Conservation (phyloP, 176 grass and related monocot species). For the Thinopyrum elongatum region DNA sequence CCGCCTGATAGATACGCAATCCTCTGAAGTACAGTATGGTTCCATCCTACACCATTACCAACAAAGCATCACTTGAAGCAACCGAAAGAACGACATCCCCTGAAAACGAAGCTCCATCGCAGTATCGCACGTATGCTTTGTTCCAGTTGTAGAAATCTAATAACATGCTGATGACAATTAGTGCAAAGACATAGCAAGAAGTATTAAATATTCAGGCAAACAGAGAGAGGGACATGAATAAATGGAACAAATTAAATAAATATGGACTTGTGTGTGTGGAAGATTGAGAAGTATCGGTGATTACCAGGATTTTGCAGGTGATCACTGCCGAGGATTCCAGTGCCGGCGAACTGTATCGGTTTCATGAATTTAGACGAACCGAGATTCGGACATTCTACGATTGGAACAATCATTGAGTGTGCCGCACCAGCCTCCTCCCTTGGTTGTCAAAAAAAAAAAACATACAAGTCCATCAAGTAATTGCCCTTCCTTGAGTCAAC, state of each 20-base stretch:
- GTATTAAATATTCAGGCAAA: neutral
- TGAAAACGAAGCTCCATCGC: neutral
- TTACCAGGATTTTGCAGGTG: neutral
- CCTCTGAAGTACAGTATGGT: constrained; percentile 52
- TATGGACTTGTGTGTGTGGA: neutral
- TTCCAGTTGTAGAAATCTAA: constrained; percentile 4
- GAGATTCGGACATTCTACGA: neutral
- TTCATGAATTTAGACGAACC: constrained; percentile 3
- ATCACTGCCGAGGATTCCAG: neutral
- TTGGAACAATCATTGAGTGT: constrained; percentile 12
- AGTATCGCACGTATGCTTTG: neutral
- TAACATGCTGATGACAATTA: neutral
- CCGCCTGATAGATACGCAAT: constrained; percentile 57
- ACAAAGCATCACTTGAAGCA: neutral
- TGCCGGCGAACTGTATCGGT: neutral
- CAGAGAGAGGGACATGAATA: neutral
- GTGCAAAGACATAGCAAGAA: too few species aligned
- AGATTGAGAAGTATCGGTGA: too few species aligned
- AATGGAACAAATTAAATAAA: neutral
- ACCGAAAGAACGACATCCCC: neutral
- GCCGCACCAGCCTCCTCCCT: constrained; percentile 65
- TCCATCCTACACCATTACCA: neutral
- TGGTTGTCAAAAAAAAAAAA: neutral
- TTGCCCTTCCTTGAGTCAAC: neutral
- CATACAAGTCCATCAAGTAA: neutral